Percentiles rank a stretch among this genome's conserved stretches.
These are phyloP conservation scores for Pichia paraexigua DNA, from an alignment of 805 yeast species.

Conservation along the genomic window DNA sequence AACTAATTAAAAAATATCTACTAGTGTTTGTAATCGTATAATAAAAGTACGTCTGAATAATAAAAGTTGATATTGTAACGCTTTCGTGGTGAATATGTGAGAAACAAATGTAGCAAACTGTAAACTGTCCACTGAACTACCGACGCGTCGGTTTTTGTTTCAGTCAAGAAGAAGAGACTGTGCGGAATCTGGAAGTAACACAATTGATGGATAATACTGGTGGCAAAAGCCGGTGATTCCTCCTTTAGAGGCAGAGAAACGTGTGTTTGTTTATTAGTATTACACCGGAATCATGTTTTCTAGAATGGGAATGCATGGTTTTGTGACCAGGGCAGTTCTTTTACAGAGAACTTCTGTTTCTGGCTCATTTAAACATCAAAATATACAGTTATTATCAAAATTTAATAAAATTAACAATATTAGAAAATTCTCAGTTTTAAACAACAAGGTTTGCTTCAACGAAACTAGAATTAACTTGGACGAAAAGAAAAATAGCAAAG, in stretches of 20 bases:
- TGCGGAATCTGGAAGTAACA: not conserved
- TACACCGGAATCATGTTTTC: not conserved
- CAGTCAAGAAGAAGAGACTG: not conserved
- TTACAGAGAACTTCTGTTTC: not conserved
- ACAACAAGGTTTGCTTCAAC: constrained; percentile 12
- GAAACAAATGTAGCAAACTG: too few relatives aligned
- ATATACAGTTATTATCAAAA: not conserved
- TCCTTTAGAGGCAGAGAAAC: not conserved
- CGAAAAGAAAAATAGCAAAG: constrained; percentile 2
- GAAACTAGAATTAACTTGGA: constrained; percentile 7
- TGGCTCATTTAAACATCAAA: not conserved
- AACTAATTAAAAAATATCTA: not conserved
- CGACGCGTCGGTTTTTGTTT: not conserved
- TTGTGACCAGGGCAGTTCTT: not conserved
- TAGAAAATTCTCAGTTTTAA: constrained; percentile 13
- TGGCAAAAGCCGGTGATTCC: not conserved
- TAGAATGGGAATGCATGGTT: not conserved
- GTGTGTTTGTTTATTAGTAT: not conserved
- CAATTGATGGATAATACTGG: not conserved
- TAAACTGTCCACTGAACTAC: too few relatives aligned
- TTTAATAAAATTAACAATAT: not conserved
- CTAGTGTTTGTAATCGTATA: not conserved
- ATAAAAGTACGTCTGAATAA: too few relatives aligned
- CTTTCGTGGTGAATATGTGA: too few relatives aligned
- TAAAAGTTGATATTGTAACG: too few relatives aligned